Evolutionary conservation across 441 rosid species (phyloP), one percentile per base, ranked within the genome.

Genomic region (Aleurites moluccanus): DNA sequence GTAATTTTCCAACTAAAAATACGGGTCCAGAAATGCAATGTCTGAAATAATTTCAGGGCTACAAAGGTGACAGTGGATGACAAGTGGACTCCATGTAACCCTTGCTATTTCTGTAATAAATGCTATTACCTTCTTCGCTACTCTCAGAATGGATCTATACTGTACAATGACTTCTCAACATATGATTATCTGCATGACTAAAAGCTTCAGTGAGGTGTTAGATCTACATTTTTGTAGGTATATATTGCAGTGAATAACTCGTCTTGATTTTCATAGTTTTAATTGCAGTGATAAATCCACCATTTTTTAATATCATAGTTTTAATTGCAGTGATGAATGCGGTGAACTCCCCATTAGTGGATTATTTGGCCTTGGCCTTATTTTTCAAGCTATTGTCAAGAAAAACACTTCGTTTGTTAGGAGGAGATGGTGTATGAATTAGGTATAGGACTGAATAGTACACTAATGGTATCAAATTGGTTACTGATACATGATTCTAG

Each of bases 71-170:
- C 85, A 0, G 73, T 85, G 27, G 92, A 95, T 64, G 87, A 90
- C 83, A 90, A 86, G 73, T 89, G 93, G 97, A 89, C 92, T 6
- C 72, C 73, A 25, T 85, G 85, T 79, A 95, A 86, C 76, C 91
- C 93, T 42, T 90, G 95, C 85, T 89, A 88, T 75, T 91, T 90
- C 80, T 93, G 99, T 69, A 85, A 86, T 71, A 75, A 80, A 66
- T 95, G 98, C 82, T 91, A 83, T 73, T 83, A 79, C 67, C 87
- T 84, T 67, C 88, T 95, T 75, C 97, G 88, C 76, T 81, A 86
- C 81, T 81, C 83, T 2, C 68, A 79, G 55, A 78, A 86, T 69
- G 83, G 78, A 13, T 67, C 85, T 63, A 77, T 87, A 63, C 77
- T 82, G 45, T 77, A 76, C 18, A 63, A 65, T 52, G 88, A 84